Evolutionary conservation across 1,284 basidiomycete genomes (phyloP), one percentile per base, ranked within the genome.

Genomic region (Rhodotorula sp.): DNA sequence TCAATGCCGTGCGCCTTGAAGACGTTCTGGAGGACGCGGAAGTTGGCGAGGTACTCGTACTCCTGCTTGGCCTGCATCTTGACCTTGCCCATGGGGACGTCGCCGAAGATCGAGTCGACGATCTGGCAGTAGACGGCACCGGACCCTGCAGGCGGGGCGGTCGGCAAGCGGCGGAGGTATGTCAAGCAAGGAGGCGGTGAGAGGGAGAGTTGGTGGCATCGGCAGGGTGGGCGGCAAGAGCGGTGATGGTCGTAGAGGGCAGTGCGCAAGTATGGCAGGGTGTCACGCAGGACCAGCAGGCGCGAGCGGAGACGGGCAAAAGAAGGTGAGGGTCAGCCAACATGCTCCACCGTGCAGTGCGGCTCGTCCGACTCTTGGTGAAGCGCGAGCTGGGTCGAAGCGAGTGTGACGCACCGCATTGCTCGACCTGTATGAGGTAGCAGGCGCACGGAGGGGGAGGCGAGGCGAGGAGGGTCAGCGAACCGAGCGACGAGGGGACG

Each of bases 31-130:
- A 99, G 84, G 78, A 98, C 87, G 83, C 98, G 98, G 86, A 89
- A 97, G 84, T 99, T 99, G 62, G 89, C 90, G 70, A 98, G 84
- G 81, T 89, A 97, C 83, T 98, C 95, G 84, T 97, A 98, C 82
- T 97, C 94, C 81, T 95, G 93, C 68, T 76, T 77, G 54, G 94
- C 92, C 82, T 89, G 90, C 87, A 95, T 91, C 85, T 96, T 97
- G 78, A 97, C 91, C 70, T 90, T 86, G 34, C 82, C 77, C 91
- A 97, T 93, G 22, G 92, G 92, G 0, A 97, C 78, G 83, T 97
- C 92, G 76, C 90, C 92, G 81, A 90, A 97, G 84, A 98, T 89
- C 60, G 91, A 93, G 85, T 98, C 95, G 69, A 97, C 84, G 80
- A 97, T 86, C 81, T 86, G 94, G 81, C 92, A 94, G 82, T 95